phyloP scores from a whole-genome alignment of 331 rosid genomes.

The Cydonia oblonga region DNA sequence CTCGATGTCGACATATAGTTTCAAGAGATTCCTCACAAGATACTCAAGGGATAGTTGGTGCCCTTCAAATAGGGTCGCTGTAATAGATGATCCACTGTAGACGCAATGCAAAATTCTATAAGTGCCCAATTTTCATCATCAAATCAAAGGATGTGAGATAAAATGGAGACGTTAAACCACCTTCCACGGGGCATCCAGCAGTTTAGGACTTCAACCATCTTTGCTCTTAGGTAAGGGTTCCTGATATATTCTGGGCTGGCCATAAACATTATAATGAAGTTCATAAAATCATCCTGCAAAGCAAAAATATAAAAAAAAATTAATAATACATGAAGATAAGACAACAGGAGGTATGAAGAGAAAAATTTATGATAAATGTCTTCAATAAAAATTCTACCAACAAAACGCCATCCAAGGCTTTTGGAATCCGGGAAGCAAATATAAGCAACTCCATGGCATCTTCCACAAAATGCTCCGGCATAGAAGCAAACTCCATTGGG shows the following conservation, averaged over 20 bases:
- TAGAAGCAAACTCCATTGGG: constrained; percentile 76
- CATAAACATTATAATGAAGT: constrained; percentile 97
- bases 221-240: constrained; percentile 92
- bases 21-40: constrained; percentile 93
- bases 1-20: constrained; percentile 96
- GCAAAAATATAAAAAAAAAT: not conserved
- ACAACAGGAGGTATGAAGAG: not conserved
- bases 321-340: not conserved
- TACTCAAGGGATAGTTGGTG: constrained; percentile 85
- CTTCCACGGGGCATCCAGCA: constrained; percentile 97
- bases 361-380: not conserved
- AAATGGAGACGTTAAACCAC: constrained; percentile 33
- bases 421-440: constrained; percentile 93
- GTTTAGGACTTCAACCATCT: constrained; percentile 97
- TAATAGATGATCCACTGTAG: constrained; percentile 63
- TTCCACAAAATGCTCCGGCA: constrained; percentile 99
- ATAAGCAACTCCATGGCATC: constrained; percentile 96
- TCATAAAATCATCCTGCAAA: constrained; percentile 93
- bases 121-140: constrained; percentile 16
- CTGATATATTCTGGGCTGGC: constrained; percentile 77
- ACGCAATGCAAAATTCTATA: constrained; percentile 11
- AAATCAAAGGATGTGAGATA: constrained; percentile 1
- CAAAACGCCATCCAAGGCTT: constrained; percentile 83
- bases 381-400: constrained; percentile 42
- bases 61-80: constrained; percentile 83